A percentile compares a stretch with the other conserved stretches of the same genome.
These are phyloP conservation scores for Trichosporon coremiiforme DNA, from an alignment of 1,284 basidiomycete genomes.

Conservation along the genomic window DNA sequence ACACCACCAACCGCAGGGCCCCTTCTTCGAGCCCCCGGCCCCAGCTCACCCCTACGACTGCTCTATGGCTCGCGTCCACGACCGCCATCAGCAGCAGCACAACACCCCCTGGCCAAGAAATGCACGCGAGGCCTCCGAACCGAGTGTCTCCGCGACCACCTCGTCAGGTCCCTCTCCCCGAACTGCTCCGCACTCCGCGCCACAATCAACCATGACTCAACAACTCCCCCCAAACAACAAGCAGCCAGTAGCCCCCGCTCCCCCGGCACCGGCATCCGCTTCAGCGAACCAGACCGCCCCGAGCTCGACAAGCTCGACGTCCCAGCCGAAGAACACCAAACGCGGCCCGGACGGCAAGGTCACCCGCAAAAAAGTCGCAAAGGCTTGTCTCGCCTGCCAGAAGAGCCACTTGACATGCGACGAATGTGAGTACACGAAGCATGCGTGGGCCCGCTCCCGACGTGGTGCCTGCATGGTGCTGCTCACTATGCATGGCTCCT, in stretches of 20 bases:
- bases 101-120: slow-evolving; percentile 22
- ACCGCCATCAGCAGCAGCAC: neutral
- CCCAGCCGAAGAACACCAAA: slow-evolving; percentile 10
- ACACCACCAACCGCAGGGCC: neutral
- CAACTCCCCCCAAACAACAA: neutral
- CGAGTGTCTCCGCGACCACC: slow-evolving; percentile 19
- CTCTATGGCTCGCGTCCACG: slow-evolving; percentile 22
- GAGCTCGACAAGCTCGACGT: neutral
- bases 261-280: neutral
- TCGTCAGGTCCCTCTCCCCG: slow-evolving; percentile 21
- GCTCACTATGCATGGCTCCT: slow-evolving; percentile 23
- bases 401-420: slow-evolving; percentile 94
- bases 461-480: neutral
- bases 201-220: neutral
- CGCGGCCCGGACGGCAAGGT: slow-evolving; percentile 54
- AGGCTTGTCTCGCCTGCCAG: slow-evolving; percentile 91
- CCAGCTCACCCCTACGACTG: neutral
- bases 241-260: neutral
- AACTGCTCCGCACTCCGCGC: slow-evolving; percentile 13
- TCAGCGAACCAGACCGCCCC: neutral
- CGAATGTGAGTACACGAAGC: slow-evolving; percentile 67
- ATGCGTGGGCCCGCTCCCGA: neutral
- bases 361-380: slow-evolving; percentile 62
- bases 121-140: slow-evolving; percentile 25
- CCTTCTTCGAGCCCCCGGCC: neutral